Percentiles rank a stretch among this genome's conserved stretches.
phyloP scores from a whole-genome alignment of 2,329 filamentous ascomycete species.

The Boeremia lycopersici region DNA sequence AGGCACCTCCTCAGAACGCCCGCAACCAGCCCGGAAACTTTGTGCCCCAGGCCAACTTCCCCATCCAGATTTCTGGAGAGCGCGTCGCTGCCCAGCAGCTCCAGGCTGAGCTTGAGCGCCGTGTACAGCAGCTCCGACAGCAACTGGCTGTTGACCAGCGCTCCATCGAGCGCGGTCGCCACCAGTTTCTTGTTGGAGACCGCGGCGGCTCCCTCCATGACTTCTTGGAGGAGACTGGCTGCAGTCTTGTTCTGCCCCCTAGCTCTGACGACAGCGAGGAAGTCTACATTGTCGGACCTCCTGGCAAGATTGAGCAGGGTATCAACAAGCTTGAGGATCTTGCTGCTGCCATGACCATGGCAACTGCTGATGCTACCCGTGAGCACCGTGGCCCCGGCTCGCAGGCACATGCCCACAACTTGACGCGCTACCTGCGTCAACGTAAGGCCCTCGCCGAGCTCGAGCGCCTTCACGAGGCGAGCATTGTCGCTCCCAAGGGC shows the following conservation, averaged over 20 bases:
- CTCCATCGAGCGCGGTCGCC: conserved; percentile 81
- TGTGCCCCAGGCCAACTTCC: conserved; percentile 71
- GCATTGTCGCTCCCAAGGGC: conserved; percentile 79
- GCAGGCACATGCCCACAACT: conserved; percentile 78
- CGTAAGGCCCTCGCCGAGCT: conserved; percentile 82
- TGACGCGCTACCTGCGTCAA: conserved; percentile 86
- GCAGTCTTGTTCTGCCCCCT: conserved; percentile 81
- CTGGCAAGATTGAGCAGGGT: conserved; percentile 73
- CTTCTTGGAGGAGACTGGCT: conserved; percentile 90
- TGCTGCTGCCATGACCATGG: conserved; percentile 83
- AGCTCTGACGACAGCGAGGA: conserved; percentile 78
- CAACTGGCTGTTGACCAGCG: conserved; percentile 79
- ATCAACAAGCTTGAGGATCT: conserved; percentile 86
- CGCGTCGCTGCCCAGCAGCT: conserved; percentile 80
- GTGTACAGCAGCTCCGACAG: conserved; percentile 75
- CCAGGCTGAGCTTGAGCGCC: conserved; percentile 78
- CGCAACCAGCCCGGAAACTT: conserved; percentile 73
- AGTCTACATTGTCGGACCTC: conserved; percentile 82
- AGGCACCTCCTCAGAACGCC: conserved; percentile 68
- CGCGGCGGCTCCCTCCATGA: conserved; percentile 79
- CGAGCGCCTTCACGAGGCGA: conserved; percentile 79
- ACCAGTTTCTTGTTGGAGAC: conserved; percentile 93
- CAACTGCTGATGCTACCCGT: conserved; percentile 79
- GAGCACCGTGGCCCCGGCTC: conserved; percentile 78
- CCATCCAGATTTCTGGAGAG: conserved; percentile 87